phyloP scores from a whole-genome alignment of 2,329 filamentous ascomycete genomes.

The Eutypella sp. region DNA sequence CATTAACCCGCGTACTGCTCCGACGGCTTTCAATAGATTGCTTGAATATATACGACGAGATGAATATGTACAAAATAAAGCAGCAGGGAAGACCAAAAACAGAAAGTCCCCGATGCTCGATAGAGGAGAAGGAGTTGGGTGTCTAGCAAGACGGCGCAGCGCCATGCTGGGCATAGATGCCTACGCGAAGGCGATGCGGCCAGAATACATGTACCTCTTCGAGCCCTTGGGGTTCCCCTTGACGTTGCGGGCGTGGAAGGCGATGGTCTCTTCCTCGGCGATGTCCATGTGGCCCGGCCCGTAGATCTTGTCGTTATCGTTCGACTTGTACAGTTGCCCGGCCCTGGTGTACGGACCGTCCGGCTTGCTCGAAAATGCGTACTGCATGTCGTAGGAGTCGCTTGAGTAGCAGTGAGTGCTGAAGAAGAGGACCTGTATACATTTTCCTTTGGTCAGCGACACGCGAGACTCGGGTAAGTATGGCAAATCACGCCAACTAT shows the following conservation, averaged over 20 bases:
- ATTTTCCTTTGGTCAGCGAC: too few species aligned
- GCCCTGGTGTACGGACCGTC: constrained; percentile 23
- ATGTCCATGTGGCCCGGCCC: constrained; percentile 25
- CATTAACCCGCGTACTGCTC: too few species aligned
- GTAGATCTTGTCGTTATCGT: constrained; percentile 20
- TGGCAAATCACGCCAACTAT: background rate
- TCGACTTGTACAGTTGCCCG: constrained; percentile 23
- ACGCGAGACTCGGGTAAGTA: too few species aligned
- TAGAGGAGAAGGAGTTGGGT: too few species aligned
- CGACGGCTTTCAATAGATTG: too few species aligned
- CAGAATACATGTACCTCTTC: constrained; percentile 20
- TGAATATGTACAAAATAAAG: too few species aligned
- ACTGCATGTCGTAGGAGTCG: constrained; percentile 29
- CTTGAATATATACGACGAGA: too few species aligned
- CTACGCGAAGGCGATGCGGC: constrained; percentile 15
- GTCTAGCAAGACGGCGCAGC: too few species aligned
- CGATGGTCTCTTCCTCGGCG: constrained; percentile 20
- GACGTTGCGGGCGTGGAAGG: constrained; percentile 23
- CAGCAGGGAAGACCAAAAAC: too few species aligned
- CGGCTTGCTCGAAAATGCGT: constrained; percentile 25
- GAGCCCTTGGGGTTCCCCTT: constrained; percentile 12
- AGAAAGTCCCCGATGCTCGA: too few species aligned
- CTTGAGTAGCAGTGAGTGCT: constrained; percentile 27
- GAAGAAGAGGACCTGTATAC: constrained; percentile 20
- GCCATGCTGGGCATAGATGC: too few species aligned